Conservation (phyloP, 306 rosid species). For the Trifolium repens region DNA sequence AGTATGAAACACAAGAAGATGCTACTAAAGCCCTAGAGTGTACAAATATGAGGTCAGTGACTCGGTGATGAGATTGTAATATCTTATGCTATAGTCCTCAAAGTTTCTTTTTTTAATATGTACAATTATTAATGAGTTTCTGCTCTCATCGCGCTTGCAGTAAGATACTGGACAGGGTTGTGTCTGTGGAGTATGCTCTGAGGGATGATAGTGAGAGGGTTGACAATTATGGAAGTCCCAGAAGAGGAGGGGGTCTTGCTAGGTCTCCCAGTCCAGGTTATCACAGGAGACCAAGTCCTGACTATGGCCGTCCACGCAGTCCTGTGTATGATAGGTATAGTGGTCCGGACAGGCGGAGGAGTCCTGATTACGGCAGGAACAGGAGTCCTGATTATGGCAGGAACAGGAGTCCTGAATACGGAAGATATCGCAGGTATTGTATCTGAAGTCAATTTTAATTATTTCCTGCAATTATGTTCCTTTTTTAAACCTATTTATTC, state of each 20-base stretch:
- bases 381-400: conserved; percentile 59
- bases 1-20: conserved; percentile 92
- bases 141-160: conserved; percentile 54
- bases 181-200: conserved; percentile 95
- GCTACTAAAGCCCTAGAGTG: conserved; percentile 92
- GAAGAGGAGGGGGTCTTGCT: conserved; percentile 71
- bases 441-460: neutral
- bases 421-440: conserved; percentile 63
- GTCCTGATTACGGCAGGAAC: conserved; percentile 45
- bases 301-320: conserved; percentile 81
- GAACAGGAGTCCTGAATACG: conserved; percentile 48
- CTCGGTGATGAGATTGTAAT: conserved; percentile 36
- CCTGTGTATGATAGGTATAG: conserved; percentile 76
- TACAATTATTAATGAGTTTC: conserved; percentile 3
- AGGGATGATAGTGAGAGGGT: conserved; percentile 90
- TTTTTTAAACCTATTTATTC: neutral
- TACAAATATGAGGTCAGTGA: conserved; percentile 84
- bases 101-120: neutral
- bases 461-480: neutral
- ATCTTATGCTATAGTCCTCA: neutral
- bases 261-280: conserved; percentile 82
- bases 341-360: conserved; percentile 68
- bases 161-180: conserved; percentile 89
- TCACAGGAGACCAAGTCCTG: conserved; percentile 87
- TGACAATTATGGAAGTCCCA: conserved; percentile 75